Evolutionary conservation across 1,139 yeast species (phyloP), one percentile per base, ranked within the genome.

Genomic region (Taphrina communis): DNA sequence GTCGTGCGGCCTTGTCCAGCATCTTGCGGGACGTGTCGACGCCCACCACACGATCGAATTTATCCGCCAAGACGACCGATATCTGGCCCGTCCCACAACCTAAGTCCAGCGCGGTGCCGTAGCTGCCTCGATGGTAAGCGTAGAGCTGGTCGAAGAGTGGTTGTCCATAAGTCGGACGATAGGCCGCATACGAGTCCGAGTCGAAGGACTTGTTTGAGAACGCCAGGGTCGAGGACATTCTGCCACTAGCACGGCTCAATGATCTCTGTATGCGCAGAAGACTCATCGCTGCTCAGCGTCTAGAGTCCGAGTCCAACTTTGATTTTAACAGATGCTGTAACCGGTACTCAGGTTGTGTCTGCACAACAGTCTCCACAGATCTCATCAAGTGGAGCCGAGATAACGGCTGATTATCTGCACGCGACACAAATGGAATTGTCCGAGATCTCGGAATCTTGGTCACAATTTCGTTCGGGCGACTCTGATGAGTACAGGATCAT

Each of bases 71-170:
- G 60, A 86, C 85, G 71, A 83, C 80, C 0, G 95, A 83, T 0
- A 89, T 94, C 72, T 87, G 87, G 0, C 97, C 97, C 0, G 97
- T 88, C 0, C 97, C 97, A 75, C 92, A 87, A 0, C 97, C 97
- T 19, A 89, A 79, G 77, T 91, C 97, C 7, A 90, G 76, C 0
- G 85, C 85, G 44, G 80, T 70, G 0, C 78, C 72, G 0, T 73
- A 72, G 0, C 73, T 69, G n/a, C 79, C 78, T 8, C 73, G 63
- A 69, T 82, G 83, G 72, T 83, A 85, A 0, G 75, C 70, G 6
- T 77, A 72, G n/a, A 89, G 74, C 14, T 78, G 74, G 11, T 80
- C 74, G 74, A 82, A 88, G 73, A 89, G 85, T 1, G 81, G 75
- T 0, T 77, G 74, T 0, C 92, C 90, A 73, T 89, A 90, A 1